Evolutionary conservation across 345 rosid species (phyloP).

Genomic region (Populus tremula): DNA sequence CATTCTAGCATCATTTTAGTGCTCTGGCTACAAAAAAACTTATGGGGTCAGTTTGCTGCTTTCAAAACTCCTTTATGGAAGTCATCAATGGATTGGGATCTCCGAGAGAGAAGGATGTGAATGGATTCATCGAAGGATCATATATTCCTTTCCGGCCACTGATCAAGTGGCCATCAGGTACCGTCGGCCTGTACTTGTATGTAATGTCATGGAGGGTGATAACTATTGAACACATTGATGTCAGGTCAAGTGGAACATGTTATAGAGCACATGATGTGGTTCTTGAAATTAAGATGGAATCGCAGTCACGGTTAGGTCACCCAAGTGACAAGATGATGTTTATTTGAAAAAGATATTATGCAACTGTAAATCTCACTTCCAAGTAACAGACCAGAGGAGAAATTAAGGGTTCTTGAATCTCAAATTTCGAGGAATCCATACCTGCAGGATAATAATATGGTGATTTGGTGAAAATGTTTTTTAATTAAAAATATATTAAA

Average conservation of each 20-base stretch:
- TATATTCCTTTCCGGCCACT: conserved; percentile 9
- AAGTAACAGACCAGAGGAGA: not conserved
- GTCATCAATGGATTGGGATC: not conserved
- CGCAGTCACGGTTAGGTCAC: not conserved
- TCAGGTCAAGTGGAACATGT: conserved; percentile 4
- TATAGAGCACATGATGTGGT: conserved; percentile 3
- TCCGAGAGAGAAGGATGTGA: not conserved
- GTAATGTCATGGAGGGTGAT: conserved; percentile 3
- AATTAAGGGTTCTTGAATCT: not conserved
- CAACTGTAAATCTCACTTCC: not conserved
- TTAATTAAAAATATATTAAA: too few species aligned
- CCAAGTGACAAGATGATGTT: not conserved
- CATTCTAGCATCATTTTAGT: not conserved
- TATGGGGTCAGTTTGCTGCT: not conserved
- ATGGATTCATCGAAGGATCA: not conserved
- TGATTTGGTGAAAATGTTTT: too few species aligned
- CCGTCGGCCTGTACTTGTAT: conserved; percentile 15
- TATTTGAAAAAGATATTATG: not conserved
- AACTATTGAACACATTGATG: not conserved
- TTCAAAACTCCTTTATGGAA: not conserved
- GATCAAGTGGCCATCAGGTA: conserved; percentile 9
- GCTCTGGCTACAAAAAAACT: not conserved
- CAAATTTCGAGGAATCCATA: not conserved
- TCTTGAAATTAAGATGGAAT: not conserved
- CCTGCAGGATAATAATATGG: not conserved